phyloP scores from a whole-genome alignment of 768 basidiomycete species.

The Leccinum boreale region DNA sequence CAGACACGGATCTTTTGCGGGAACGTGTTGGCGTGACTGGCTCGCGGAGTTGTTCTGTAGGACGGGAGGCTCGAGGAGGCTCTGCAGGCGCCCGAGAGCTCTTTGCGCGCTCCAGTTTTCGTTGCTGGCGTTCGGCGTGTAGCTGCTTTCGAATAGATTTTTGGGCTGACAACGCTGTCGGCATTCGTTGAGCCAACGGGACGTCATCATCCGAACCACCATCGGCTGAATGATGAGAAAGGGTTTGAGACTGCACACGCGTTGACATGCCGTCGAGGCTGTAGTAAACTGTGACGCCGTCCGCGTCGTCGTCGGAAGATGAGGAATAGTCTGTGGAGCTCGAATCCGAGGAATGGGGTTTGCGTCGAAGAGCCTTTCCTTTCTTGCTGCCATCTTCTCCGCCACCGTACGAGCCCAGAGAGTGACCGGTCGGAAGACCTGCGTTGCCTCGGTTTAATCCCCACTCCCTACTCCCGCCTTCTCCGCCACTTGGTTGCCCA shows the following conservation, averaged over 20 bases:
- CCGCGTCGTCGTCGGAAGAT: conserved; percentile 46
- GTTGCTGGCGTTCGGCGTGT: conserved; percentile 60
- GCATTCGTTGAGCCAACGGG: conserved; percentile 79
- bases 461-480: conserved; percentile 7
- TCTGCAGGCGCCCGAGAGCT: conserved; percentile 19
- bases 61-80: conserved; percentile 15
- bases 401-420: conserved; percentile 22
- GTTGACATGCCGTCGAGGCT: conserved; percentile 38
- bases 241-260: conserved; percentile 20
- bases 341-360: conserved; percentile 32
- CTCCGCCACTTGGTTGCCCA: conserved; percentile 14
- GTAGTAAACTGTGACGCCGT: conserved; percentile 41
- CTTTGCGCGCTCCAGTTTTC: conserved; percentile 46
- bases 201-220: conserved; percentile 68
- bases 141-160: conserved; percentile 73
- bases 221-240: conserved; percentile 20
- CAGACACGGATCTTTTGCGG: conserved; percentile 33
- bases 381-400: conserved; percentile 37
- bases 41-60: conserved; percentile 14
- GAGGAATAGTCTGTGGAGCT: conserved; percentile 33
- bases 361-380: conserved; percentile 33
- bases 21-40: conserved; percentile 38
- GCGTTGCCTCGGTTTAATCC: conserved; percentile 11
- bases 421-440: conserved; percentile 18
- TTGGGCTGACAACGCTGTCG: conserved; percentile 80